Percentiles rank a stretch among this genome's conserved stretches.
Evolutionary conservation across 73 alveolate genomes (phyloP).

Genomic region (Breviolum minutum): DNA sequence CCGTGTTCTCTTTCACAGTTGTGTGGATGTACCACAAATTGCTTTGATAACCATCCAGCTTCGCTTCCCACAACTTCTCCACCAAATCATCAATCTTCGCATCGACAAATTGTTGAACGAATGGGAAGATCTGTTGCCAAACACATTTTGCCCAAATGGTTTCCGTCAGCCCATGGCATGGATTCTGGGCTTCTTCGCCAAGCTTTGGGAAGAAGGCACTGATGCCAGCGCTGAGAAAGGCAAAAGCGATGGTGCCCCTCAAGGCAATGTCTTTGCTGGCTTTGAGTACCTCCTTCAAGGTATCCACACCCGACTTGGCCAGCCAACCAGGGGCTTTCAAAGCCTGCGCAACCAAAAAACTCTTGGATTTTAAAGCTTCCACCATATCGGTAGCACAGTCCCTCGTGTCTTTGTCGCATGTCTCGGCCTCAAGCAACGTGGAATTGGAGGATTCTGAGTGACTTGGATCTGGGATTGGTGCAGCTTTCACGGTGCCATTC

Average conservation of each 20-base stretch:
- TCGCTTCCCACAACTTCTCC: conserved; percentile 4
- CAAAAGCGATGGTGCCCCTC: background rate
- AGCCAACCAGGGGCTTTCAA: background rate
- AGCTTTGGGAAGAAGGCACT: conserved; percentile 18
- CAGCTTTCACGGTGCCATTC: too few relatives aligned
- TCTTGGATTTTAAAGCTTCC: background rate
- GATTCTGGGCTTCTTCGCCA: conserved; percentile 1
- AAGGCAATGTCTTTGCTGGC: background rate
- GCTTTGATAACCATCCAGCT: background rate
- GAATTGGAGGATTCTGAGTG: background rate
- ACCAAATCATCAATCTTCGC: background rate
- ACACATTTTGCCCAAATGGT: conserved; percentile 33
- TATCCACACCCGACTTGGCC: background rate
- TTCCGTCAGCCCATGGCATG: background rate
- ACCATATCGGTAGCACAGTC: background rate
- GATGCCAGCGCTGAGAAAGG: background rate
- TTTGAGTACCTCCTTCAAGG: conserved; percentile 11
- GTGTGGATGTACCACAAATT: background rate
- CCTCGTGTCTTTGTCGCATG: background rate
- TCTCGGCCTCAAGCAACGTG: too few relatives aligned
- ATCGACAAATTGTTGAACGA: conserved; percentile 6
- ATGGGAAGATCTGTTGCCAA: conserved; percentile 19
- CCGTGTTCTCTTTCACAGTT: background rate
- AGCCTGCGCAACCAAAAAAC: background rate
- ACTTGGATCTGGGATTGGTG: too few relatives aligned